Evolutionary conservation across 257 asterid species (phyloP).

Genomic region (Haberlea rhodopensis): DNA sequence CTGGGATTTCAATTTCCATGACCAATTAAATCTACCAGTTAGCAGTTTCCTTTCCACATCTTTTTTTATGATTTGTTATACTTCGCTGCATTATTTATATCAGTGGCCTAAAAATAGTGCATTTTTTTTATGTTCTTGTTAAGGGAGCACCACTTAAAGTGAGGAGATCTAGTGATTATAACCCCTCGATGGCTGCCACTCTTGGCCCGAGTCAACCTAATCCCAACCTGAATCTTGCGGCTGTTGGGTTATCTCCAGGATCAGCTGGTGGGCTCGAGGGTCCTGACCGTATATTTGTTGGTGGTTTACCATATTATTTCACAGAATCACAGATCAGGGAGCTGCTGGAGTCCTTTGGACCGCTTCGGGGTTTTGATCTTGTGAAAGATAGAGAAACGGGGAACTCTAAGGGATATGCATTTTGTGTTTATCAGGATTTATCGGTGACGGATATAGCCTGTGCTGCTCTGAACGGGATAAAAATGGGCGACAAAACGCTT

Average conservation of each 20-base stretch:
- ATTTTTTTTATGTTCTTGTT: conserved; percentile 14
- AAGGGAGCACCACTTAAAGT: conserved; percentile 59
- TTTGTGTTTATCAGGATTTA: conserved; percentile 59
- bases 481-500: conserved; percentile 61
- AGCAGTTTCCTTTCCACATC: not conserved
- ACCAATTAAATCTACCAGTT: not conserved
- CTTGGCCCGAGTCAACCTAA: conserved; percentile 68
- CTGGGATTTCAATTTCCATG: not conserved
- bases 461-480: conserved; percentile 59
- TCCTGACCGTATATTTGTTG: conserved; percentile 55
- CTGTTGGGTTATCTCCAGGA: conserved; percentile 62
- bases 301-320: conserved; percentile 61
- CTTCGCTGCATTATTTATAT: not conserved
- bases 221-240: conserved; percentile 54
- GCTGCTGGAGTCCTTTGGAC: conserved; percentile 55
- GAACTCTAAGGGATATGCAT: conserved; percentile 62
- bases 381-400: conserved; percentile 67
- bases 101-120: not conserved
- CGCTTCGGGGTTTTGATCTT: conserved; percentile 56
- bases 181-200: conserved; percentile 52
- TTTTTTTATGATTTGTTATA: not conserved
- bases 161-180: conserved; percentile 57
- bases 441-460: conserved; percentile 61
- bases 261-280: conserved; percentile 50
- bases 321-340: conserved; percentile 58